These are phyloP conservation scores for Drechslera avenae DNA, from an alignment of 2,329 filamentous ascomycete species.

Conservation along the genomic window DNA sequence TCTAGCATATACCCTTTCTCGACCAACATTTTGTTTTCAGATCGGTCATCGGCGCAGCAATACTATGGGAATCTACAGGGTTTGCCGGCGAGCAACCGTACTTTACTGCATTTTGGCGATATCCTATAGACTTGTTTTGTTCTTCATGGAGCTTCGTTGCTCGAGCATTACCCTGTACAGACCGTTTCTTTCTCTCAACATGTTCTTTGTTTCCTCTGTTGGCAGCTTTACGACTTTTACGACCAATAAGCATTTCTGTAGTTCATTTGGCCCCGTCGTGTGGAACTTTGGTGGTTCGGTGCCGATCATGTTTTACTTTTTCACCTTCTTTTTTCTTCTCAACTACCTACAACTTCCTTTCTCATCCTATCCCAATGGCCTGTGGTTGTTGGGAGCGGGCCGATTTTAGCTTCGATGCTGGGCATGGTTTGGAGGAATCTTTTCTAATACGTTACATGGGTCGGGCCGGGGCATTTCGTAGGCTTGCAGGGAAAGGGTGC, in stretches of 20 bases:
- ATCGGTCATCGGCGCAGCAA: slow-evolving; percentile 19
- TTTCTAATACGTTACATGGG: slow-evolving; percentile 10
- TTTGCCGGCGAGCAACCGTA: slow-evolving; percentile 27
- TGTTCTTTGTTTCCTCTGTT: slow-evolving; percentile 13
- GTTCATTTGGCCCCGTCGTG: slow-evolving; percentile 8
- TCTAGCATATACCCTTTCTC: slow-evolving; percentile 35
- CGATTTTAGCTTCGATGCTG: slow-evolving; percentile 26
- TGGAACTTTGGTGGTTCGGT: slow-evolving; percentile 21
- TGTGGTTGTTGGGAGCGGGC: not conserved
- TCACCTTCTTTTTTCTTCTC: slow-evolving; percentile 2
- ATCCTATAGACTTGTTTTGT: slow-evolving; percentile 39
- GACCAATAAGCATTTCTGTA: slow-evolving; percentile 24
- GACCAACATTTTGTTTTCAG: slow-evolving; percentile 18
- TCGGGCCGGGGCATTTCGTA: slow-evolving; percentile 9
- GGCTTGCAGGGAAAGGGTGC: slow-evolving; percentile 10
- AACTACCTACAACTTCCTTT: not conserved
- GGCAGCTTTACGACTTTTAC: slow-evolving; percentile 25
- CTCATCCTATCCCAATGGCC: slow-evolving; percentile 10
- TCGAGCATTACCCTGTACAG: slow-evolving; percentile 18
- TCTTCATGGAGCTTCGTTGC: slow-evolving; percentile 29
- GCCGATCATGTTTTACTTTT: slow-evolving; percentile 16
- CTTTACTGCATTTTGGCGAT: slow-evolving; percentile 30
- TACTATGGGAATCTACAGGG: slow-evolving; percentile 6
- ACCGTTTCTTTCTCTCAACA: slow-evolving; percentile 12
- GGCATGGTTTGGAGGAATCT: slow-evolving; percentile 19